Base-by-base conservation (phyloP, 495 filamentous ascomycete genomes). In the Achaetomiella virescens region DNA sequence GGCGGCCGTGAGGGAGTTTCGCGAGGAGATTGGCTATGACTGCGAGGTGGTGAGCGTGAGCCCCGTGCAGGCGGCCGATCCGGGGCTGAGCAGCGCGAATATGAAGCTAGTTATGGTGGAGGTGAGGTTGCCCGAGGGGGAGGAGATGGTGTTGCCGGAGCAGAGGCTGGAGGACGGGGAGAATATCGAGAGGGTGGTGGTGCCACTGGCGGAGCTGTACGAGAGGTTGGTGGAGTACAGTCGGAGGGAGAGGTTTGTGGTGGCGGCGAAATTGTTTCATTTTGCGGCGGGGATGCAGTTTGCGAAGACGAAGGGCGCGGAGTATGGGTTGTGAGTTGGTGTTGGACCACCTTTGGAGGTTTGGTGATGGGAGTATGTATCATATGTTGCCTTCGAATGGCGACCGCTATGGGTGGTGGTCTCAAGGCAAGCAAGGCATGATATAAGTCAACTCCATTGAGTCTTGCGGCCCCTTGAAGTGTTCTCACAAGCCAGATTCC, bases 21-120 rank as follows among this genome's bases (percentile, higher is more conserved):
- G 81, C 61, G 91, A 97, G 73, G 91, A 97, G 72, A 95, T 89
- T 4, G 91, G 91, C 1, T 96, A 91, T 66, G 78, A 67, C 21
- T 72, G 67, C 48, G 50, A 42, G 12, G 61, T 72, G 7, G 45
- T 70, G 0, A 58, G 57, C 36, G 53, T 72, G 3, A 70, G 66
- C 20, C 73, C 73, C 18, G 57, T 65, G 42, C 68, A 71, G 59
- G 66, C 67, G 35, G 66, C 69, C 37, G 76, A 80, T 54, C 77
- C 77, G 29, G 88, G 89, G n/a, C 84, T 95, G 74, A 89, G 85
- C 65, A 89, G 84, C 63, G 87, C 89, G 9, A 95, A 89, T 64
- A 79, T 90, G 58, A 79, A 84, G 59, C 78, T 95, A 72, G 82
- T 89, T n/a, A 87, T 91, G 67, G 82, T 95, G 3, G 82, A 82